These are phyloP conservation scores for Leccinum subgranulosum DNA, from an alignment of 768 basidiomycete genomes.

Conservation along the genomic window DNA sequence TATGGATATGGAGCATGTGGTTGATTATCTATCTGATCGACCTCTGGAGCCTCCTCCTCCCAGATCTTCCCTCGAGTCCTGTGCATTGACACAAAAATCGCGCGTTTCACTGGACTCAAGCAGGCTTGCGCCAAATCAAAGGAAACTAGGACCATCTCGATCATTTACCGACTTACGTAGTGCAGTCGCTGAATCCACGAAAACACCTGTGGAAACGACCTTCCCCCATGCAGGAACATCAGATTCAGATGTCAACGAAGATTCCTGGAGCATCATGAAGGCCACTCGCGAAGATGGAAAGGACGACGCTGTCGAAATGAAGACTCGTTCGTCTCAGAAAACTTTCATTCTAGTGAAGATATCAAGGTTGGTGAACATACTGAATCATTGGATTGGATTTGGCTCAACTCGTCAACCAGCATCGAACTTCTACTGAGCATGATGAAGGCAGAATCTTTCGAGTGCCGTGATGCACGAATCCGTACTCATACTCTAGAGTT, in stretches of 20 bases:
- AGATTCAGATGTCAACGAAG: slow-evolving; percentile 20
- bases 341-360: slow-evolving; percentile 80
- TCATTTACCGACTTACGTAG: slow-evolving; percentile 69
- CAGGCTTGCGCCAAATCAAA: slow-evolving; percentile 40
- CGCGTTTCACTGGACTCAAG: slow-evolving; percentile 34
- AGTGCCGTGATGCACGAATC: slow-evolving; percentile 75
- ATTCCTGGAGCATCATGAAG: slow-evolving; percentile 19
- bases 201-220: slow-evolving; percentile 9
- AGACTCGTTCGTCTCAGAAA: slow-evolving; percentile 74
- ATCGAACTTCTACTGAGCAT: slow-evolving; percentile 73
- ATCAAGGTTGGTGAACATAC: slow-evolving; percentile 47
- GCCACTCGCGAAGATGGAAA: slow-evolving; percentile 23
- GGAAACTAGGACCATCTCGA: slow-evolving; percentile 56
- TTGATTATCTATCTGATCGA: slow-evolving; percentile 12
- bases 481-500: slow-evolving; percentile 79
- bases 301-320: slow-evolving; percentile 78
- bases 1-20: background rate
- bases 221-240: slow-evolving; percentile 11
- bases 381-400: slow-evolving; percentile 4
- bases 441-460: slow-evolving; percentile 81
- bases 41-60: slow-evolving; percentile 18
- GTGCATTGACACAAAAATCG: slow-evolving; percentile 33
- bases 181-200: slow-evolving; percentile 37
- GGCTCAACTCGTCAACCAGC: slow-evolving; percentile 36
- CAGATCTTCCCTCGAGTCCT: slow-evolving; percentile 52